Evolutionary conservation across 2,329 filamentous ascomycete species (phyloP), one percentile per base, ranked within the genome.

Genomic region (Penicillium sp.): DNA sequence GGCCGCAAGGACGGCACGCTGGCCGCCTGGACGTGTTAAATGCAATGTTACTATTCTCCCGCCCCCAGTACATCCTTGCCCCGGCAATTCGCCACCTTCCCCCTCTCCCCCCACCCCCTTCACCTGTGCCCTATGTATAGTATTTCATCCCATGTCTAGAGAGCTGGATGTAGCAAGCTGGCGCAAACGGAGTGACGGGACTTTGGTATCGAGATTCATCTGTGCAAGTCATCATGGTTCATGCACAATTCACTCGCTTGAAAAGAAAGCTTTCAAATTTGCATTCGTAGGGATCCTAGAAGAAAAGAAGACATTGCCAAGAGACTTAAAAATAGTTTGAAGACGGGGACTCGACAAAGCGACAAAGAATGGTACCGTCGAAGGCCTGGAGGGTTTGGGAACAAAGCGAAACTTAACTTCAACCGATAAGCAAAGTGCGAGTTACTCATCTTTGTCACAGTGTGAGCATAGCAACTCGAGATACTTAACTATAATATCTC

Each of bases 1-100:
- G 94, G 94, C 34, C 84, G 94, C 59, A 85, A 83, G 64, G 90
- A 96, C 68, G 94, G 94, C 50, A 83, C 88, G 49, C 86, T 99
- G 28, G 94, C 92, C 36, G 87, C 95, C 46, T 99, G 94, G 94
- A 88, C 86, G 51, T 93, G 89, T 68, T 86, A 70, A 59, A 58
- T 9, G 38, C 31, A 42, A 42, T 51, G 42, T 53, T 44, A 12
- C 39, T 46, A 21, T 23, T 33, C 33, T 29, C 38, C 33, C 36
- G 31, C 34, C 45, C 33, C 21, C 45, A 34, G 28, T 50, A 45
- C 49, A 33, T 47, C 28, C 50, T 52, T 50, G 48, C 47, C 34
- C 42, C 53, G 47, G 48, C 34, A 18, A 42, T 41, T 33, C 29
- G 24, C 42, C 23, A 44, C n/a, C 42, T 52, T 36, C 34, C 52